Evolutionary conservation across 805 yeast species (phyloP).

Genomic region (Suhomyces xylopsoci): DNA sequence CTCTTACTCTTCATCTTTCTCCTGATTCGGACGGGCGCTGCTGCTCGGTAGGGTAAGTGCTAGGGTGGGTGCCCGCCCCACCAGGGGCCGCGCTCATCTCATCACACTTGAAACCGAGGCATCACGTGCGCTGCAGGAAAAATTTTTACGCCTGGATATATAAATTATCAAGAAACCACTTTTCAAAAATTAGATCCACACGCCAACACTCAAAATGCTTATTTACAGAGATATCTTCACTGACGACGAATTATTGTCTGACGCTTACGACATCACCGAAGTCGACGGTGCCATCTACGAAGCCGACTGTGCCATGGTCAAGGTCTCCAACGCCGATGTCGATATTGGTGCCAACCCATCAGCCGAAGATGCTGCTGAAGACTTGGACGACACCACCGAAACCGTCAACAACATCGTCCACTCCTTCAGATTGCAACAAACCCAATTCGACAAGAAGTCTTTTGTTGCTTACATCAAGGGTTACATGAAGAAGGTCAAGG

Average conservation of each 20-base stretch:
- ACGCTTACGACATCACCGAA: slow-evolving; percentile 86
- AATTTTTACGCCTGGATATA: slow-evolving; percentile 1
- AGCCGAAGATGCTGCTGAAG: slow-evolving; percentile 91
- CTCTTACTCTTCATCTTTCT: background rate
- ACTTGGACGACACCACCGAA: slow-evolving; percentile 77
- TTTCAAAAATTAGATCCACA: background rate
- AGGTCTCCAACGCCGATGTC: slow-evolving; percentile 85
- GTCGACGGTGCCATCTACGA: slow-evolving; percentile 93
- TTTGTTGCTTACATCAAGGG: slow-evolving; percentile 96
- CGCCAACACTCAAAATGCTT: slow-evolving; percentile 28
- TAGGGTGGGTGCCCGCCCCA: slow-evolving; percentile 1
- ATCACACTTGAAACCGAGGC: background rate
- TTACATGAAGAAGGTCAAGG: slow-evolving; percentile 97
- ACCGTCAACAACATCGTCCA: slow-evolving; percentile 97
- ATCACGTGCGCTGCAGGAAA: slow-evolving; percentile 7
- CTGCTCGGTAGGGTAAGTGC: slow-evolving; percentile 3
- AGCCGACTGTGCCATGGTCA: slow-evolving; percentile 93
- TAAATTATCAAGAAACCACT: slow-evolving; percentile 1
- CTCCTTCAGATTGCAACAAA: slow-evolving; percentile 97
- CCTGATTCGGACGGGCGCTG: background rate
- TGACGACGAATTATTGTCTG: slow-evolving; percentile 94
- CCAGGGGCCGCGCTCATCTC: background rate
- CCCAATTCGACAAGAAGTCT: slow-evolving; percentile 96
- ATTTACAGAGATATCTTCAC: slow-evolving; percentile 73
- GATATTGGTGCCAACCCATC: slow-evolving; percentile 99